Conservation (phyloP, 2,329 filamentous ascomycete species). For the Penicillium digitatum region DNA sequence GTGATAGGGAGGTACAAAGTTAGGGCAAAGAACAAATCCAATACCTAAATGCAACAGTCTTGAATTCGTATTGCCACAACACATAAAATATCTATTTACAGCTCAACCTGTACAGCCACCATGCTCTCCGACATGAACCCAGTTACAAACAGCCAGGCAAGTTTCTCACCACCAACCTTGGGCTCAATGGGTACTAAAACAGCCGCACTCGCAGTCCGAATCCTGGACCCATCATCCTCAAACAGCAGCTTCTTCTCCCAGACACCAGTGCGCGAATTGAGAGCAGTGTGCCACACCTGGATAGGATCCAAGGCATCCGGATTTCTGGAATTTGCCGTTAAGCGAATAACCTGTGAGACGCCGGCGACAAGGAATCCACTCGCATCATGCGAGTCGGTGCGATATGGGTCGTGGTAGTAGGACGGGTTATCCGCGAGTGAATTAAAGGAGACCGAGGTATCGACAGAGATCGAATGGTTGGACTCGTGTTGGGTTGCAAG, state of each 20-base stretch:
- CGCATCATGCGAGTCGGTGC: slow-evolving; percentile 42
- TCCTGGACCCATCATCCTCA: slow-evolving; percentile 52
- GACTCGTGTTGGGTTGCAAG: slow-evolving; percentile 28
- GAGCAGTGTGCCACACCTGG: slow-evolving; percentile 47
- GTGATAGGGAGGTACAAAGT: not conserved
- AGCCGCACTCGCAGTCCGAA: slow-evolving; percentile 51
- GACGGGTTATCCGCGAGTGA: slow-evolving; percentile 55
- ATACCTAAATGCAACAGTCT: not conserved
- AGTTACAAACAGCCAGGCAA: slow-evolving; percentile 57
- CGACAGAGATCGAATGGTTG: slow-evolving; percentile 40
- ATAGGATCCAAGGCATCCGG: slow-evolving; percentile 39
- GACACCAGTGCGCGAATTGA: slow-evolving; percentile 14
- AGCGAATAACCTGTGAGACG: slow-evolving; percentile 40
- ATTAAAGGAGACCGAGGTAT: slow-evolving; percentile 45
- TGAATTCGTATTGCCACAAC: not conserved
- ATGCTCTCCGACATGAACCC: slow-evolving; percentile 51
- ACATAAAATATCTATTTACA: slow-evolving; percentile 27
- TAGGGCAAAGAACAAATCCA: not conserved
- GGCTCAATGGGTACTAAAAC: slow-evolving; percentile 55
- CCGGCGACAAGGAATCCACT: slow-evolving; percentile 55
- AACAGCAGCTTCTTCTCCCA: slow-evolving; percentile 53
- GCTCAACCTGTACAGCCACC: slow-evolving; percentile 52
- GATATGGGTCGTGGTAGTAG: slow-evolving; percentile 55
- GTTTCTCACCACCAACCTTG: slow-evolving; percentile 39
- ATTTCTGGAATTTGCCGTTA: slow-evolving; percentile 35